A percentile compares a stretch with the other conserved stretches of the same genome.
phyloP scores from a whole-genome alignment of 805 yeast genomes.

The Kodamaea neixiangensis region DNA sequence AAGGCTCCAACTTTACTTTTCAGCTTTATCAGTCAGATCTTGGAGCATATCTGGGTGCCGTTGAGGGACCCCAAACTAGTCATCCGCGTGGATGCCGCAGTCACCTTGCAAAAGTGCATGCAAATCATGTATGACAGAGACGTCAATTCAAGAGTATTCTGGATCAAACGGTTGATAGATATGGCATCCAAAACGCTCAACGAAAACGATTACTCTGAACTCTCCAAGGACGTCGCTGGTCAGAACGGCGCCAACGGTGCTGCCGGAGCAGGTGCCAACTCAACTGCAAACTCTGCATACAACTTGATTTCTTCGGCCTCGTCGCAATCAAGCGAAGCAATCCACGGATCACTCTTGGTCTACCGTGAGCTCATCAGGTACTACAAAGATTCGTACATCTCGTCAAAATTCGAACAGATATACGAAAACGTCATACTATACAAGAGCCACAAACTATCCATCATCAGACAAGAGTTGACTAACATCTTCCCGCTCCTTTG shows the following conservation, averaged over 20 bases:
- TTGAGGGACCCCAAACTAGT: constrained; percentile 74
- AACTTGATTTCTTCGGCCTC: constrained; percentile 23
- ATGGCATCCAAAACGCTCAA: constrained; percentile 65
- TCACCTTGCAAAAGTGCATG: constrained; percentile 74
- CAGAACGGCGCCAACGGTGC: constrained; percentile 11
- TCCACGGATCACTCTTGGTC: constrained; percentile 86
- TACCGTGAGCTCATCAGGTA: constrained; percentile 72
- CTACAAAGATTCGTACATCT: constrained; percentile 71
- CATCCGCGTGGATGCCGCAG: constrained; percentile 82
- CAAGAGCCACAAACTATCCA: constrained; percentile 73
- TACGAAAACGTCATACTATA: constrained; percentile 72
- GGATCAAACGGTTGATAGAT: constrained; percentile 72
- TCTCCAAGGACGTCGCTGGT: constrained; percentile 10
- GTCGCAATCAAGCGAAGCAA: constrained; percentile 53
- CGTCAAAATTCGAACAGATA: constrained; percentile 70
- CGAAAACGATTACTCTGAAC: constrained; percentile 11
- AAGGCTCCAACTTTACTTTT: constrained; percentile 85
- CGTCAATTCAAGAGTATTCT: constrained; percentile 61
- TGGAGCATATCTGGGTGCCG: constrained; percentile 86
- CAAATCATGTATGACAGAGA: constrained; percentile 81
- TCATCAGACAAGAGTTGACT: constrained; percentile 83
- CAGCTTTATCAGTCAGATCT: constrained; percentile 72
- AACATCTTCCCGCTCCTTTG: constrained; percentile 82
- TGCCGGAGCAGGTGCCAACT: constrained; percentile 6
- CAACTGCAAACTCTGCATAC: constrained; percentile 19